A percentile compares a stretch with the other conserved stretches of the same genome.
Conservation (phyloP, 495 filamentous ascomycete species). For the Hypoxylon intermedium region DNA sequence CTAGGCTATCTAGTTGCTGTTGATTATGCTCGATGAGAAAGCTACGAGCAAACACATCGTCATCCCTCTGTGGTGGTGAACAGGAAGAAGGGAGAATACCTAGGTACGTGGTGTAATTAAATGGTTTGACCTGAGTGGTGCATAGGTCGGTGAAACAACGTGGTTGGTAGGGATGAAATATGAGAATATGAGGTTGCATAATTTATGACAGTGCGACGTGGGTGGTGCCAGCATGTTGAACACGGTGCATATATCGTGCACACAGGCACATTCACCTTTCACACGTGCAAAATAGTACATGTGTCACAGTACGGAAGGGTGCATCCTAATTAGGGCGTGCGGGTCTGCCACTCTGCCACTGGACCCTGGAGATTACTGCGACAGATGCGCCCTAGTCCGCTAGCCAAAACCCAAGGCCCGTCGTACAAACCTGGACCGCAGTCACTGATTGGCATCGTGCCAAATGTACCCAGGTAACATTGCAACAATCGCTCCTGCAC, state of each 20-base stretch:
- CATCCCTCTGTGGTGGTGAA: background rate
- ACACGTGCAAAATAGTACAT: background rate
- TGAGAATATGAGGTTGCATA: slow-evolving; percentile 10
- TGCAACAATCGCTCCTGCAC: slow-evolving; percentile 9
- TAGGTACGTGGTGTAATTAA: slow-evolving; percentile 18
- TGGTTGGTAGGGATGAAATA: slow-evolving; percentile 12
- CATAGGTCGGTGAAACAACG: slow-evolving; percentile 23
- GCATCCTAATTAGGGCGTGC: slow-evolving; percentile 6
- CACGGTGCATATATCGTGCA: background rate
- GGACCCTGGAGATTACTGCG: slow-evolving; percentile 8
- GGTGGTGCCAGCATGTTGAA: slow-evolving; percentile 7
- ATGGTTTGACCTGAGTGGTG: slow-evolving; percentile 8
- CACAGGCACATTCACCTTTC: too few species aligned
- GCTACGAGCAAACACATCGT: slow-evolving; percentile 7
- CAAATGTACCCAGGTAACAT: slow-evolving; percentile 20
- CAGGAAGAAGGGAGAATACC: background rate
- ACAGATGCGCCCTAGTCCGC: slow-evolving; percentile 12
- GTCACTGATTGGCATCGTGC: slow-evolving; percentile 32
- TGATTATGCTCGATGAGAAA: slow-evolving; percentile 1
- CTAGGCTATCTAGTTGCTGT: background rate
- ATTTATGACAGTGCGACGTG: slow-evolving; percentile 1
- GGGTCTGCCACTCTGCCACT: slow-evolving; percentile 15
- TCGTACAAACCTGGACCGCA: slow-evolving; percentile 8
- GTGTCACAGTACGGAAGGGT: slow-evolving; percentile 9
- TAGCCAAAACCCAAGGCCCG: slow-evolving; percentile 18